phyloP scores from a whole-genome alignment of 1,139 yeast species.

The Geotrichum klebahnii region DNA sequence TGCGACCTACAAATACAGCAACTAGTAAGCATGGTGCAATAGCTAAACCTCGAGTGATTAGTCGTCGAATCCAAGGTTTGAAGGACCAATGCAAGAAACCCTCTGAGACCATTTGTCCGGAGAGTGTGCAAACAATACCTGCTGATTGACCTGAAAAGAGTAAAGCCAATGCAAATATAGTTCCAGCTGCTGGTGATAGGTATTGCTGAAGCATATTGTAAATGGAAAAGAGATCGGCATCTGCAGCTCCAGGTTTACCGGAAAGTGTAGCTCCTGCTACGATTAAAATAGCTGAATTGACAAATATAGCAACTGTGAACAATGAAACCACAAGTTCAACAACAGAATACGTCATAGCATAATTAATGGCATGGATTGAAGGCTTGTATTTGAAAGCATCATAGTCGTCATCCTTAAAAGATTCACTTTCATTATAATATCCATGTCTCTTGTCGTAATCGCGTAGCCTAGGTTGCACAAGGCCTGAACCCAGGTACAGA shows the following conservation, averaged over 20 bases:
- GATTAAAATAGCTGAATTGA: slow-evolving; percentile 70
- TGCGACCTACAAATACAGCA: slow-evolving; percentile 54
- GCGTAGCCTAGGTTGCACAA: slow-evolving; percentile 67
- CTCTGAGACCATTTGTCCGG: slow-evolving; percentile 81
- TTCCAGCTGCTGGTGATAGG: slow-evolving; percentile 70
- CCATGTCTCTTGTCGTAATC: slow-evolving; percentile 49
- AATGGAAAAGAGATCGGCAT: slow-evolving; percentile 72
- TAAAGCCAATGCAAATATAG: slow-evolving; percentile 70
- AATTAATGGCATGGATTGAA: slow-evolving; percentile 57
- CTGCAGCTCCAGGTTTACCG: slow-evolving; percentile 54
- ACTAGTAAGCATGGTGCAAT: slow-evolving; percentile 67
- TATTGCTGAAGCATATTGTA: slow-evolving; percentile 53
- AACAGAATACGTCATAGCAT: slow-evolving; percentile 64
- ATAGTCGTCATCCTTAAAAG: slow-evolving; percentile 36
- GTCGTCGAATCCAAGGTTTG: slow-evolving; percentile 71
- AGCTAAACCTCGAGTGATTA: slow-evolving; percentile 65
- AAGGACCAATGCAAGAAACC: slow-evolving; percentile 78
- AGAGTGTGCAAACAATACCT: slow-evolving; percentile 81
- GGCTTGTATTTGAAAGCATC: slow-evolving; percentile 46
- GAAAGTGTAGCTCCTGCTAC: slow-evolving; percentile 72
- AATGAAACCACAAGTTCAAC: slow-evolving; percentile 60
- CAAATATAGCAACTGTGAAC: slow-evolving; percentile 71
- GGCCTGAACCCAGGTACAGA: slow-evolving; percentile 67
- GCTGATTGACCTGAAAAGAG: slow-evolving; percentile 77
- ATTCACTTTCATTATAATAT: slow-evolving; percentile 36